Evolutionary conservation across 176 grass and related monocot genomes (phyloP), one percentile per base, ranked within the genome.

Genomic region (Panicum miliaceum): DNA sequence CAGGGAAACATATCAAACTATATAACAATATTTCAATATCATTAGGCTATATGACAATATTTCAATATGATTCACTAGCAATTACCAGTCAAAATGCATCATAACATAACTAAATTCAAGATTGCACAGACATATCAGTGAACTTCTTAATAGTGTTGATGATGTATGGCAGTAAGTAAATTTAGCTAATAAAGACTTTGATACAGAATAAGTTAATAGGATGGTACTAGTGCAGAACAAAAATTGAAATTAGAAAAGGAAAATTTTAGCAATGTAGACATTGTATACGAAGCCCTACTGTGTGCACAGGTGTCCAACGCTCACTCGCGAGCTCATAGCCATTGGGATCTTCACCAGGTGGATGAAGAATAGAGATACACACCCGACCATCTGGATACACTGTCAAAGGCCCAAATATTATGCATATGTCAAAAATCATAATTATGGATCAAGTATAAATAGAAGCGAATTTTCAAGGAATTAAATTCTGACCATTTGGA

Each of bases 331-430:
- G 92, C 73, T 97, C 95, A 25, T 97, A 97, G 14, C 95, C 95
- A 3, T 91, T 97, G 40, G 95, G 95, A 85, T 97, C 95, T 53
- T 97, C 95, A 84, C 95, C 95, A 82, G 95, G 95, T 54, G 95
- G 88, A 81, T 94, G 95, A 88, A 97, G 92, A 79, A 97, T 97
- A 89, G 95, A 97, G 82, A 97, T 97, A 89, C 95, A 97, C 75
- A 97, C 95, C 18, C 90, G 88, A 0, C 95, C 95, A 90, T 97
- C 95, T 1, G 86, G 68, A 92, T 94, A 97, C 76, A 97, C 95
- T 97, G 77, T 71, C 10, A 72, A 85, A 43, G 22, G 20, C 84
- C n/a, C 38, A 87, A 85, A 88, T 66, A 62, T 81, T 43, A 59
- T 41, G 56, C 51, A 71, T 15, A 47, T 73, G 34, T 80, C 48